Base-by-base conservation (phyloP, 2,329 filamentous ascomycete genomes). In the Fusarium algeriense region DNA sequence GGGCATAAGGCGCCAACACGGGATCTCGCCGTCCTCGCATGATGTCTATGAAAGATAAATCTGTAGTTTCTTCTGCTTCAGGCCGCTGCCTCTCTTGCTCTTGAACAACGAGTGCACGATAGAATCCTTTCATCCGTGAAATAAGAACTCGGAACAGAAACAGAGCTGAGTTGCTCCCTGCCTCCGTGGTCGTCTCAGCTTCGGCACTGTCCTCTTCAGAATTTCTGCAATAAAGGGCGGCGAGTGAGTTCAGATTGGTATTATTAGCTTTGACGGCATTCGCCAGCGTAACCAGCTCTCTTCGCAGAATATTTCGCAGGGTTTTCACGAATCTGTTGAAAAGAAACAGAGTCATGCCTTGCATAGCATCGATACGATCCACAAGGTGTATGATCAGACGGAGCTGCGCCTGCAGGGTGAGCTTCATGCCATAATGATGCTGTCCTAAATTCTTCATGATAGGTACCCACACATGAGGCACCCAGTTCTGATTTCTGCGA, bases 1-100 rank as follows among this genome's bases (percentile, higher is more conserved):
- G 88, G 3, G 75, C 79, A 17, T 80, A 70, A 89, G 76, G 72
- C 9, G 77, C 79, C 60, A 75, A 71, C 41, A 81, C 77, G 5
- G 77, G 76, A 61, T 83, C 81, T 55, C 65, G 71, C 11, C 81
- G 75, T 32, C 74, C 74, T 43, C 74, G 71, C 77, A 82, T 78
- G 13, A 73, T 70, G 13, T 82, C 81, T n/a, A 81, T 69, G 10
- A 73, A 70, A 14, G 78, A 67, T n/a, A 81, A 60, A 10, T 75
- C 62, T n/a, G 67, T 66, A 7, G 45, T 44, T 6, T 67, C 67
- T 37, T 68, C 65, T 35, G 77, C 67, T 37, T 67, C 65, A 35
- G 78, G 44, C 9, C 74, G 54, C 14, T 45, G 52, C 43, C 46
- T 74, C 70, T 53, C 58, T 65, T 19, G 70, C 44, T 81, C 79